Conservation (phyloP, 1,284 basidiomycete species). For the Caloboletus firmus region DNA sequence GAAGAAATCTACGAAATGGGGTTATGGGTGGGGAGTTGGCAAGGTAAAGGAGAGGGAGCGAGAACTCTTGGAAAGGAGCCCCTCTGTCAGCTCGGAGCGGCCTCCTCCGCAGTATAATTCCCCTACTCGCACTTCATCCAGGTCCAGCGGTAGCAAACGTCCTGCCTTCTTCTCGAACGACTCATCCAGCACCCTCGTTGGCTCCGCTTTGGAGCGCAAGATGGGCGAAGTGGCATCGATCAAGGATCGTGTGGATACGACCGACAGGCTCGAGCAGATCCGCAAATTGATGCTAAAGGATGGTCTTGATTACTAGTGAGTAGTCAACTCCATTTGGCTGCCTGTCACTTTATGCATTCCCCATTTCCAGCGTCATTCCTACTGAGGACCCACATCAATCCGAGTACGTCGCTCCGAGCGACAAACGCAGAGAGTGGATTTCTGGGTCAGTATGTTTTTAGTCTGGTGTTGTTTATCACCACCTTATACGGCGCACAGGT, state of each 20-base stretch:
- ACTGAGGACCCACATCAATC: conserved; percentile 88
- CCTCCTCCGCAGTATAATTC: conserved; percentile 40
- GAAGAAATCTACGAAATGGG: conserved; percentile 50
- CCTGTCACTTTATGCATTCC: conserved; percentile 10
- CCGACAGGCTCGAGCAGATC: conserved; percentile 63
- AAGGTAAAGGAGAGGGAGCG: conserved; percentile 53
- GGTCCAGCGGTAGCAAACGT: conserved; percentile 42
- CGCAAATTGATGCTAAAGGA: conserved; percentile 72
- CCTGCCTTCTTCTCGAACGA: conserved; percentile 54
- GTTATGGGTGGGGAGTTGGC: conserved; percentile 70
- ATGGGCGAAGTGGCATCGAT: conserved; percentile 59
- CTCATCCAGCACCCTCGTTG: conserved; percentile 69
- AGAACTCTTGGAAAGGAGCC: conserved; percentile 45
- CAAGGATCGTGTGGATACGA: conserved; percentile 55
- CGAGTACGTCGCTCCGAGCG: conserved; percentile 80
- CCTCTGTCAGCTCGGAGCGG: conserved; percentile 38
- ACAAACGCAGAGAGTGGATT: conserved; percentile 83
- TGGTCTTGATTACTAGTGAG: conserved; percentile 83
- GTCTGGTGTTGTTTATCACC: neutral
- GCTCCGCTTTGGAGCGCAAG: conserved; percentile 68
- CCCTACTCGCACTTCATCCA: conserved; percentile 41
- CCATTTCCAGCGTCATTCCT: conserved; percentile 59
- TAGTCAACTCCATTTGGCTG: conserved; percentile 22
- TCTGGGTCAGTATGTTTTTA: conserved; percentile 59
- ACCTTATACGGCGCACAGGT: conserved; percentile 46